Conservation (phyloP, 306 rosid genomes). For the Carpinus viminea region DNA sequence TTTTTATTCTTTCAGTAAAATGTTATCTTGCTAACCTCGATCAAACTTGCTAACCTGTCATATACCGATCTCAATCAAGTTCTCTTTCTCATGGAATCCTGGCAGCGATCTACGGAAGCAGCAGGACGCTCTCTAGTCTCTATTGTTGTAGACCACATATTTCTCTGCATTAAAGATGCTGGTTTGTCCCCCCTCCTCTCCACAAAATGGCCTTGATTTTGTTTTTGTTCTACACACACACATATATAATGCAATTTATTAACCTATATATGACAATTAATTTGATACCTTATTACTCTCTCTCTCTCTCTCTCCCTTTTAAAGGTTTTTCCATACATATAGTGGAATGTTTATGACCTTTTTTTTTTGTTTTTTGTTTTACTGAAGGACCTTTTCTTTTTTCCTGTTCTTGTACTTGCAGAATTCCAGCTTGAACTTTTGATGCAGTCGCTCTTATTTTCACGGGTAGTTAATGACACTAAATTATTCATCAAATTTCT, state of each 20-base stretch:
- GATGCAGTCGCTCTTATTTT: slow-evolving; percentile 89
- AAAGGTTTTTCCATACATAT: neutral
- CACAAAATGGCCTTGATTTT: slow-evolving; percentile 7
- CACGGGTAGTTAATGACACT: slow-evolving; percentile 61
- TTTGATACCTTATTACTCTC: neutral
- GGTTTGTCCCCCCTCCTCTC: slow-evolving; percentile 55
- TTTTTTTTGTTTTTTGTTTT: neutral
- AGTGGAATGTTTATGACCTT: neutral
- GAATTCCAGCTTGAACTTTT: slow-evolving; percentile 90
- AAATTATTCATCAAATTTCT: neutral
- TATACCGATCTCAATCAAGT: slow-evolving; percentile 19
- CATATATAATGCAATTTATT: neutral
- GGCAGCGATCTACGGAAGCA: slow-evolving; percentile 81
- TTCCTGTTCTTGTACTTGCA: slow-evolving; percentile 50
- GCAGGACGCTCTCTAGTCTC: slow-evolving; percentile 88
- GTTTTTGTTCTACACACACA: neutral
- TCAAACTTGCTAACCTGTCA: slow-evolving; percentile 12
- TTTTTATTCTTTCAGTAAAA: slow-evolving; percentile 24
- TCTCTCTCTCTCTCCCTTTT: neutral
- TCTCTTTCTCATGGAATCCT: slow-evolving; percentile 31
- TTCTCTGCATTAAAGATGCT: slow-evolving; percentile 82
- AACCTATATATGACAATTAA: neutral
- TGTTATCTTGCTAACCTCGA: slow-evolving; percentile 18
- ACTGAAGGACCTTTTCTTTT: slow-evolving; percentile 23
- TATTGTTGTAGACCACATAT: slow-evolving; percentile 83